Conservation (phyloP, 1,284 basidiomycete species). For the Puccinia hordei region DNA sequence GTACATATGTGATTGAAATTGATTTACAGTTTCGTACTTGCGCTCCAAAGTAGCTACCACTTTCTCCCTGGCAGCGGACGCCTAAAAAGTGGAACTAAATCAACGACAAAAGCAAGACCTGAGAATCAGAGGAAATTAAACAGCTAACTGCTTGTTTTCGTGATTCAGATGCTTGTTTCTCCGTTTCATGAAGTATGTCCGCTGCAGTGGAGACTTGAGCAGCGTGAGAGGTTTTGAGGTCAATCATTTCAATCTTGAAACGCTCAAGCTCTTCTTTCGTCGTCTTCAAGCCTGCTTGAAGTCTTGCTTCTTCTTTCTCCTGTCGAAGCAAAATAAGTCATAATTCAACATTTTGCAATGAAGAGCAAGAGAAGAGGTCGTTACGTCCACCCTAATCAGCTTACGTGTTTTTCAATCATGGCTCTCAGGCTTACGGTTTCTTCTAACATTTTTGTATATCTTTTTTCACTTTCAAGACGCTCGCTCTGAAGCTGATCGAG, state of each 20-base stretch:
- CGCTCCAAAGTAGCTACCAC: conserved; percentile 32
- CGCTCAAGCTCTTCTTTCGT: conserved; percentile 2
- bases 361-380: not conserved
- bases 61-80: conserved; percentile 20
- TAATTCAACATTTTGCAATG: not conserved
- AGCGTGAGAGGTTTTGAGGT: conserved; percentile 21
- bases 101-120: not conserved
- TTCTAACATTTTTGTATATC: not conserved
- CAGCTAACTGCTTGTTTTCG: conserved; percentile 13
- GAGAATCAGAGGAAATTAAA: not conserved
- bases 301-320: conserved; percentile 18
- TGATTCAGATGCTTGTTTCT: conserved; percentile 13
- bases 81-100: conserved; percentile 16
- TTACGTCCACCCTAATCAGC: not conserved
- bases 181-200: conserved; percentile 9
- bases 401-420: not conserved
- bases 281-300: not conserved
- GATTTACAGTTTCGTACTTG: conserved; percentile 41
- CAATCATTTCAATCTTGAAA: conserved; percentile 11
- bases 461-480: conserved; percentile 20
- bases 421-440: not conserved
- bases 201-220: conserved; percentile 16
- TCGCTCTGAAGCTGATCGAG: conserved; percentile 14
- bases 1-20: not conserved
- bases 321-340: not conserved